Percentiles rank a stretch among this genome's conserved stretches.
phyloP scores from a whole-genome alignment of 257 asterid species.

The Misopates orontium region DNA sequence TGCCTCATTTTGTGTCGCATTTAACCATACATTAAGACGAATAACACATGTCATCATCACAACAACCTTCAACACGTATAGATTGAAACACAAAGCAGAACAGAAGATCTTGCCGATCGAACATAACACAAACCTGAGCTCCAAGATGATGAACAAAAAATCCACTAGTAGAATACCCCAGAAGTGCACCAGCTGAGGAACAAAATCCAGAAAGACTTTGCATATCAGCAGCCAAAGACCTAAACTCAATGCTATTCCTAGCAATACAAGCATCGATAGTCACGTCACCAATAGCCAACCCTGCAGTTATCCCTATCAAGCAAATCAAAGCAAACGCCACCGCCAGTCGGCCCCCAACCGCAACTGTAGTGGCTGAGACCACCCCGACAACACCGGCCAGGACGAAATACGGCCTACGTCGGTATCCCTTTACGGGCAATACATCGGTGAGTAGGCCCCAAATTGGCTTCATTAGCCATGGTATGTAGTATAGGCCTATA shows the following conservation, averaged over 20 bases:
- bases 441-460: constrained; percentile 66
- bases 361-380: constrained; percentile 32
- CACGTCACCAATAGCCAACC: constrained; percentile 69
- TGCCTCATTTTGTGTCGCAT: too few species aligned
- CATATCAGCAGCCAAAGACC: constrained; percentile 65
- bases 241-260: constrained; percentile 50
- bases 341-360: constrained; percentile 33
- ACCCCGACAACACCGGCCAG: constrained; percentile 45
- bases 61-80: too few species aligned
- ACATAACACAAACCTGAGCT: constrained; percentile 46
- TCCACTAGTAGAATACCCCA: constrained; percentile 69
- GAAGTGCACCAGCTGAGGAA: constrained; percentile 57
- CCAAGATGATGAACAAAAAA: constrained; percentile 62
- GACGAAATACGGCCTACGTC: constrained; percentile 56
- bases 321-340: constrained; percentile 42
- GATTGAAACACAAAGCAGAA: too few species aligned
- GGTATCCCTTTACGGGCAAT: constrained; percentile 57
- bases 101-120: too few species aligned
- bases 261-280: constrained; percentile 74
- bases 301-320: constrained; percentile 47
- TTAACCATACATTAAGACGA: too few species aligned
- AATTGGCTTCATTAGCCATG: constrained; percentile 73
- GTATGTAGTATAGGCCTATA: constrained; percentile 53
- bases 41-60: too few species aligned
- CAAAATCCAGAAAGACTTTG: constrained; percentile 63